Evolutionary conservation across 1,284 basidiomycete genomes (phyloP).

Genomic region (Hypsizygus ulmarius): DNA sequence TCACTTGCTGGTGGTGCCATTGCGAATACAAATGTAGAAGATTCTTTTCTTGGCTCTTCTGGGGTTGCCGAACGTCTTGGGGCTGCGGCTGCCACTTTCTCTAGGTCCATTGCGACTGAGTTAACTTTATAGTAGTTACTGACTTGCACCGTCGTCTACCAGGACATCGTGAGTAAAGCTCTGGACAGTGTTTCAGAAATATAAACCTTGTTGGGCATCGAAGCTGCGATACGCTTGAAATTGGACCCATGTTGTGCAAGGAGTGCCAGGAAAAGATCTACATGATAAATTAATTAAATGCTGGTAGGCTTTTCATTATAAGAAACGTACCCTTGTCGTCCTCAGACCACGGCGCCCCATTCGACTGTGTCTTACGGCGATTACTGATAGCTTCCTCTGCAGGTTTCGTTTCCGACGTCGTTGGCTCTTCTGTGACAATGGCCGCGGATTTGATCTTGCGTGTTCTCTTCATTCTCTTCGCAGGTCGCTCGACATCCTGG

Average conservation of each 20-base stretch:
- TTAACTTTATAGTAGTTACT: conserved; percentile 63
- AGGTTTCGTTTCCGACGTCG: conserved; percentile 18
- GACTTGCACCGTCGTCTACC: conserved; percentile 72
- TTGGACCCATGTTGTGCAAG: conserved; percentile 71
- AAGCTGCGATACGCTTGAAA: conserved; percentile 71
- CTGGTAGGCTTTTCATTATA: not conserved
- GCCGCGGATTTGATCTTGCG: conserved; percentile 39
- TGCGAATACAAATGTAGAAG: conserved; percentile 11
- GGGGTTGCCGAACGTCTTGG: conserved; percentile 33
- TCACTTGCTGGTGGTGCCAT: conserved; percentile 13
- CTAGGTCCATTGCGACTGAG: conserved; percentile 43
- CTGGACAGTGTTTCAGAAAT: conserved; percentile 7
- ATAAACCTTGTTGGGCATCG: conserved; percentile 68
- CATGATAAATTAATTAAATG: not conserved
- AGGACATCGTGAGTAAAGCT: conserved; percentile 10
- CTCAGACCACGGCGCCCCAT: conserved; percentile 47
- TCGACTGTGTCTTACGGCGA: conserved; percentile 35
- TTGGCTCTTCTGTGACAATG: conserved; percentile 30
- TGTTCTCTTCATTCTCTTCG: conserved; percentile 36
- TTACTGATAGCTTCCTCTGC: conserved; percentile 26
- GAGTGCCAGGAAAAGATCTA: conserved; percentile 61
- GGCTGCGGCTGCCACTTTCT: conserved; percentile 28
- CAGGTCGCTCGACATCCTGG: conserved; percentile 32
- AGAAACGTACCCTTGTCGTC: conserved; percentile 55
- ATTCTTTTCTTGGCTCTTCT: conserved; percentile 13